These are phyloP conservation scores for Hymenoscyphus fraxineus DNA, from an alignment of 2,329 filamentous ascomycete genomes.

Conservation along the genomic window DNA sequence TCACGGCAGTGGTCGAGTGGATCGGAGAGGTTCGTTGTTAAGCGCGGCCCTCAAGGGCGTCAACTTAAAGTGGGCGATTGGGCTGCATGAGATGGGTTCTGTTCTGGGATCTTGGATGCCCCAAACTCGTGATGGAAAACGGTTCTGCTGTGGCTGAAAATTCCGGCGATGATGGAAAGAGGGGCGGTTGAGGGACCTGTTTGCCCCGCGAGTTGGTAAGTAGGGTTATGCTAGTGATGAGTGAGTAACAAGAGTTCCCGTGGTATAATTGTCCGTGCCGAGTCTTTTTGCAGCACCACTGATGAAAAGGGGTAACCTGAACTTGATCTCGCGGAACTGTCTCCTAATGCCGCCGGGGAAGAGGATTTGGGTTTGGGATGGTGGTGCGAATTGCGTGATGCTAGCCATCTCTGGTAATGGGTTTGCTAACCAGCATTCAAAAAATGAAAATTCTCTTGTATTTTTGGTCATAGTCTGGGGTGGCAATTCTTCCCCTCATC, in stretches of 20 bases:
- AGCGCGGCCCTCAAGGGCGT: slow-evolving; percentile 4
- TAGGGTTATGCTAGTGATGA: neutral
- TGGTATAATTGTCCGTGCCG: neutral
- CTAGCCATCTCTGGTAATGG: slow-evolving; percentile 3
- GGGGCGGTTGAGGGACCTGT: neutral
- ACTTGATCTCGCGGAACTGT: slow-evolving; percentile 23
- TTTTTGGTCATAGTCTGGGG: neutral
- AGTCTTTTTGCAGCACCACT: neutral
- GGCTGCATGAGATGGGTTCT: neutral
- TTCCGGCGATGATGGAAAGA: slow-evolving; percentile 4
- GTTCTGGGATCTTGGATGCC: neutral
- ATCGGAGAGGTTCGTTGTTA: slow-evolving; percentile 1
- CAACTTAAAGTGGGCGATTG: slow-evolving; percentile 2
- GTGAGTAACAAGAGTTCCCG: neutral
- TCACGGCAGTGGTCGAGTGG: neutral
- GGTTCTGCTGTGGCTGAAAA: slow-evolving; percentile 14
- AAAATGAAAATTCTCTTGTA: neutral
- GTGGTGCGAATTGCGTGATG: slow-evolving; percentile 6
- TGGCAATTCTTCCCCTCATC: neutral
- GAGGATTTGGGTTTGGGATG: slow-evolving; percentile 5
- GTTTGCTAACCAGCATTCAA: slow-evolving; percentile 1
- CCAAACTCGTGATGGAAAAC: slow-evolving; percentile 13
- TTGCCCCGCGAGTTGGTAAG: neutral
- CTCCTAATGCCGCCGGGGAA: slow-evolving; percentile 25
- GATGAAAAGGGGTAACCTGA: neutral